Base-by-base conservation (phyloP, 1,139 yeast genomes). In the Starmera stellimalicola region DNA sequence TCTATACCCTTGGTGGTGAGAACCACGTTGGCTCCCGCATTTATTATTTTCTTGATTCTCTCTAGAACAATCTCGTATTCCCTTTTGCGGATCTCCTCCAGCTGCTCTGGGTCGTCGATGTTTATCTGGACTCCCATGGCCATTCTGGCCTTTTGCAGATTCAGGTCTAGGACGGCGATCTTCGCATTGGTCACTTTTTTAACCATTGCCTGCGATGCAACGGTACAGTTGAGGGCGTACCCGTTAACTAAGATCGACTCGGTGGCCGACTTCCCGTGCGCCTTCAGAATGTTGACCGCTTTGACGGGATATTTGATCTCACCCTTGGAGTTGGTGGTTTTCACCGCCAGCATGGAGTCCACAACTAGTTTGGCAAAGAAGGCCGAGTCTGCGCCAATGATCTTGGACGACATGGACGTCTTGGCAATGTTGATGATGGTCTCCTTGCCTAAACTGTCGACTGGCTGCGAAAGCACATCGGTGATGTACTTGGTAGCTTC, bases 101-200 rank as follows among this genome's bases (percentile, higher is more conserved):
- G 72, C 62, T 87, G 95, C 48, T 91, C 95, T 29, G 99, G 98
- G 57, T 93, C 97, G 50, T 85, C 95, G 52, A 93, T 85, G 54
- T 91, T 88, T 57, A 93, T 84, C 59, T 88, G 94, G 36, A 93
- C 97, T 34, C 99, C 99, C 78, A 93, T 77, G 26, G 97, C 95
- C 97, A 93, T 87, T 58, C 88, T 77, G 7, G 96, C 91, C 59
- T 88, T 91, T 59, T 93, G 98, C 54, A 93, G 66, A 59, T 93
- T 91, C 61, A 93, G 75, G 60, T 93, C 99, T 53, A 93, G 69
- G 47, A 91, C 80, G 5, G 98, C 99, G 53, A 93, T 85, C 54
- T 80, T 83, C 33, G 94, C 94, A 45, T 70, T 69, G 33, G 67
- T 60, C 33, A 93, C 64, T 32, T 70, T 67, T 51, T 83, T 85